Evolutionary conservation across 176 grass and related monocot species (phyloP), one percentile per base, ranked within the genome.

Genomic region (Cymbopogon citratus): DNA sequence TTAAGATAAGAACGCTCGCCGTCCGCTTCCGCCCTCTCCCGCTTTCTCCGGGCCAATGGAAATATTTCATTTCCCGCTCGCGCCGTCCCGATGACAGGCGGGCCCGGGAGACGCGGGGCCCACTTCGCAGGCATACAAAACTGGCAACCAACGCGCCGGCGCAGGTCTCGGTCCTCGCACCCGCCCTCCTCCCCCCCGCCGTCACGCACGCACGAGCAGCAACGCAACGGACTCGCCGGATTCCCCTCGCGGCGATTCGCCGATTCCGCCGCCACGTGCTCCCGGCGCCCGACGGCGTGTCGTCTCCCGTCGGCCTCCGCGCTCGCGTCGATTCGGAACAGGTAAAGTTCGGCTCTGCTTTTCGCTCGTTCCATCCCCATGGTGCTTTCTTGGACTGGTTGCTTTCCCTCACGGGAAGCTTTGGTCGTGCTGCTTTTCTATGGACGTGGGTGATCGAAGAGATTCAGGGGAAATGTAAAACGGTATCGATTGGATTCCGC

Each of bases 51-150:
- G 2, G 16, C 78, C 21, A 35, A 75, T 75, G 70, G 9, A 66
- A 81, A 69, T 31, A 34, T 48, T 49, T 18, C 46, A 36, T 7
- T 79, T 88, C 75, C 69, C 86, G 75, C 75, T 84, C 46, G 41
- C 16, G 19, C 0, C 1, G 13, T 0, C 3, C 6, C 75, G 0
- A 75, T 59, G 81, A 80, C 75, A 35, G 0, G 16, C 5, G 68
- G 61, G 68, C 10, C 86, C 40, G 0, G 0, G 0, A 0, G 0
- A 0, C 3, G 0, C 0, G 65, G 59, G 27, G 3, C 86, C 60
- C 75, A 18, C 48, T 0, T 0, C 0, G 1, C 81, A 84, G 75
- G 0, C 14, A 59, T 2, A 33, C 65, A 41, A 13, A 27, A 35
- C 16, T 14, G 14, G 52, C 79, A 81, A 24, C 69, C 21, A 10